phyloP scores from a whole-genome alignment of 768 basidiomycete species.

The Tulasnella sp. region DNA sequence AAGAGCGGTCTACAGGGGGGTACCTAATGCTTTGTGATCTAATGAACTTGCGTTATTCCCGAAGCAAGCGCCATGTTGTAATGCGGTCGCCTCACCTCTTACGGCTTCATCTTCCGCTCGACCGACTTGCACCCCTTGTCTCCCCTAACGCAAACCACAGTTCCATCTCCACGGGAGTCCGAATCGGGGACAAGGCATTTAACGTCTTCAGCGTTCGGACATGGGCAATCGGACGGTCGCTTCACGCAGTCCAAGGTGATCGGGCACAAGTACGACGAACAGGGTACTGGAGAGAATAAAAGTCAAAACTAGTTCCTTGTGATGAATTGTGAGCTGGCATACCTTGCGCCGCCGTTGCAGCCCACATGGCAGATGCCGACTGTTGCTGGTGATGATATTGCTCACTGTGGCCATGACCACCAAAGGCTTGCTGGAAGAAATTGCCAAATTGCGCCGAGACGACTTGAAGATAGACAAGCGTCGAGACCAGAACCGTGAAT shows the following conservation, averaged over 20 bases:
- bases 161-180: neutral
- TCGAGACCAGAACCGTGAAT: neutral
- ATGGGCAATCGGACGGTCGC: conserved; percentile 28
- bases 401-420: neutral
- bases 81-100: neutral
- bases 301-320: neutral
- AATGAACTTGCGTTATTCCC: neutral
- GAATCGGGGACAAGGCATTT: conserved; percentile 31
- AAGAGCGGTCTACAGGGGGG: neutral
- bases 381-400: conserved; percentile 15
- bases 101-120: conserved; percentile 5
- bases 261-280: conserved; percentile 28
- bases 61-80: neutral
- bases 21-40: neutral
- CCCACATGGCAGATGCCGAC: conserved; percentile 18
- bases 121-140: neutral
- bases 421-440: conserved; percentile 22
- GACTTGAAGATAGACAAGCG: neutral
- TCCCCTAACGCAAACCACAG: neutral
- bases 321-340: neutral
- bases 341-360: conserved; percentile 25
- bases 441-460: conserved; percentile 28
- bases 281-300: conserved; percentile 7
- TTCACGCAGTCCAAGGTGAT: conserved; percentile 30
- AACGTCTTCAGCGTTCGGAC: conserved; percentile 28